phyloP scores from a whole-genome alignment of 208 protist species.

The Tritrichomonas foetus region DNA sequence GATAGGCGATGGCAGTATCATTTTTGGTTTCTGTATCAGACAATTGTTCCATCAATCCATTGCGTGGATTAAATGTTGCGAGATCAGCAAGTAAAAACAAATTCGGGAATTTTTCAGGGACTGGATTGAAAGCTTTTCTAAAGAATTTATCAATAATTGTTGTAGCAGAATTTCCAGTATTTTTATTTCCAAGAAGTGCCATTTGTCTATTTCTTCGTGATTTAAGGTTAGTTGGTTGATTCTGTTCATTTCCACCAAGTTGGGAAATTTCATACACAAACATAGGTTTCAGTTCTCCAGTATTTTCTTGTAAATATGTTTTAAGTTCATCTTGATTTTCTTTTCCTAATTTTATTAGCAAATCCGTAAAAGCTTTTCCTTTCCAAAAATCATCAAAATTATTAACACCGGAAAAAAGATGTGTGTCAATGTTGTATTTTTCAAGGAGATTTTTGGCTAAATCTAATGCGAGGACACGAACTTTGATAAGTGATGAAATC shows the following conservation, averaged over 20 bases:
- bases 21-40: background rate
- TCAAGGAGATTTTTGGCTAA: background rate
- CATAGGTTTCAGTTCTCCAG: too few relatives aligned
- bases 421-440: background rate
- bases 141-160: background rate
- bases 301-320: too few relatives aligned
- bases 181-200: background rate
- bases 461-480: background rate
- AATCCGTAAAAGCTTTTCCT: background rate
- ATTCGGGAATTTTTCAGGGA: background rate
- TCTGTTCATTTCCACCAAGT: background rate
- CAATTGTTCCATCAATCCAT: background rate
- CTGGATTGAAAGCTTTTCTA: background rate
- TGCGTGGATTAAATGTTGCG: background rate
- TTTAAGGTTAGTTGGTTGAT: background rate
- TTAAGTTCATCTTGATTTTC: too few relatives aligned
- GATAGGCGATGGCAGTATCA: slow-evolving; percentile 34
- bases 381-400: background rate
- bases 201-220: background rate
- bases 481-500: background rate
- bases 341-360: background rate
- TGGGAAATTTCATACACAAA: background rate
- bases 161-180: background rate
- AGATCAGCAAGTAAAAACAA: background rate
- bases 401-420: background rate